These are phyloP conservation scores for Eutrema heterophyllum DNA, from an alignment of 345 rosid species.

Conservation along the genomic window DNA sequence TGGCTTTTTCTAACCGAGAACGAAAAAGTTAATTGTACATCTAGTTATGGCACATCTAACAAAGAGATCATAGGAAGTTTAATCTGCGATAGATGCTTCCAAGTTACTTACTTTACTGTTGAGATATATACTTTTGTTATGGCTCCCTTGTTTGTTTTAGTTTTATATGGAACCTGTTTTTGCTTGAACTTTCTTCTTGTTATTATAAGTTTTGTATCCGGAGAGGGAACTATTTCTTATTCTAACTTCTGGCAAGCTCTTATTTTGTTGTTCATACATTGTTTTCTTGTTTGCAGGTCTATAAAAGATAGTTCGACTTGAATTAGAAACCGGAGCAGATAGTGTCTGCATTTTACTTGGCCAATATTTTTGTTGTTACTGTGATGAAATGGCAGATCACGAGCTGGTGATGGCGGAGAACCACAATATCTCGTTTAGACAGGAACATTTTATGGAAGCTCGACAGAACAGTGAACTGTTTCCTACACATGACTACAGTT, in stretches of 20 bases:
- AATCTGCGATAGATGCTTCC: background rate
- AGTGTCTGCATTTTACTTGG: slow-evolving; percentile 3
- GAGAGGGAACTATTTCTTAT: background rate
- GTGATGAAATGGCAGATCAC: slow-evolving; percentile 35
- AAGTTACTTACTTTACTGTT: background rate
- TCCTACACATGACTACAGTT: slow-evolving; percentile 23
- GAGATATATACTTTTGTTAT: no score
- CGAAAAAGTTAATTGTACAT: no score
- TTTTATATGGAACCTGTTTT: background rate
- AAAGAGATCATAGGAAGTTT: background rate
- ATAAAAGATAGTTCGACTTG: background rate
- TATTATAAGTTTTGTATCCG: background rate
- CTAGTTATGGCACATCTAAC: background rate
- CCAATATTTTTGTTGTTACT: background rate
- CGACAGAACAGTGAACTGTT: slow-evolving; percentile 21
- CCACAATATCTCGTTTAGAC: slow-evolving; percentile 16
- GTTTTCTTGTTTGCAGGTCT: slow-evolving; percentile 12
- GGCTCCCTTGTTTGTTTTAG: background rate
- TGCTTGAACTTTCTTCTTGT: background rate
- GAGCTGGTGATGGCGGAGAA: slow-evolving; percentile 28
- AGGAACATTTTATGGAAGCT: slow-evolving; percentile 24
- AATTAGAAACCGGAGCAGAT: background rate
- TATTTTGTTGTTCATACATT: background rate
- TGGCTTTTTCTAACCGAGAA: background rate
- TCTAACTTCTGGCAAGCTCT: background rate